Evolutionary conservation across 2,329 filamentous ascomycete genomes (phyloP), one percentile per base, ranked within the genome.

Genomic region (Fusarium sp.): DNA sequence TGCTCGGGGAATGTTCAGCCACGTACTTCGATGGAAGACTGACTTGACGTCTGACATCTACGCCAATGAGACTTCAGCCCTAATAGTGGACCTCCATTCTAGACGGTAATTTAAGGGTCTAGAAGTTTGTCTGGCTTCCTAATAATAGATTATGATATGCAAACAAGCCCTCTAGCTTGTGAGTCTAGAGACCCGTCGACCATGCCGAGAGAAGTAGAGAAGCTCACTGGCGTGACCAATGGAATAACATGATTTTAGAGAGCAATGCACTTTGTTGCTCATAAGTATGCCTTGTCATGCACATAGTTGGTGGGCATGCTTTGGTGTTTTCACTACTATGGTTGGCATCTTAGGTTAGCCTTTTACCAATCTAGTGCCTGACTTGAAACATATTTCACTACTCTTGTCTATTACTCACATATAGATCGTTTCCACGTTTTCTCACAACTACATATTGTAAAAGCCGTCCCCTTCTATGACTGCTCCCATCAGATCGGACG

Each of bases 271-370:
- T 4, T 6, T 15, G 5, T 24, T 4, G 5, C 3, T 5, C 6
- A 10, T 2, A 11, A 15, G 8, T 35, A 3, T 24, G 12, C 20
- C 9, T 24, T 3, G 22, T 35, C n/a, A 20, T 24, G 17, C 17
- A 9, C 12, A 9, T 18, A 5, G 4, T 22, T 11, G 11, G 4
- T 6, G 3, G 8, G 13, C 13, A 22, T 15, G 8, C 13, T 45
- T 7, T 5, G 6, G 6, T 6, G 17, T 18, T 26, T 4, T 13
- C 0, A 6, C 0, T 9, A 5, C 3, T 0, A 8, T 32, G 32
- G 2, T 32, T 8, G 13, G 32, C 24, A 17, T 17, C 1, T 3
- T 35, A 9, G 1, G 5, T n/a, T 3, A 15, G 10, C 9, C 20
- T 10, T 14, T 6, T 2, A 8, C 11, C 6, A 8, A 20, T 4